phyloP scores from a whole-genome alignment of 768 basidiomycete genomes.

The Basidioascus undulatus region DNA sequence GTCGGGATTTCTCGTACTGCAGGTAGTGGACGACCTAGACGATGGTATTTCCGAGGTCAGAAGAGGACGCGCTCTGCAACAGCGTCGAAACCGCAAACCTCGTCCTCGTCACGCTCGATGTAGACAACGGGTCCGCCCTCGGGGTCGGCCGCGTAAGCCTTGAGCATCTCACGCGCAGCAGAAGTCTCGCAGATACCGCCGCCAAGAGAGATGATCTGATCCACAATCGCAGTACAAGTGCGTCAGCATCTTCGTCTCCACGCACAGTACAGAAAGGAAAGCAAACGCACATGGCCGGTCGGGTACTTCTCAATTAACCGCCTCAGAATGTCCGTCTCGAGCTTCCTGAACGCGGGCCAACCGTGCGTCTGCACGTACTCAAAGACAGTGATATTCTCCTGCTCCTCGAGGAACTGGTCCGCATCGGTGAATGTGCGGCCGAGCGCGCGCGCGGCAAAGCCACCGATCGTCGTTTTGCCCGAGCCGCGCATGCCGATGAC shows the following conservation, averaged over 20 bases:
- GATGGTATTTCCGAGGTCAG: too few species aligned
- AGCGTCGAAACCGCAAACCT: too few species aligned
- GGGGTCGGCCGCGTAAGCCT: conserved; percentile 31
- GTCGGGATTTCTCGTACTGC: conserved; percentile 45
- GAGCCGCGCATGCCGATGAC: conserved; percentile 92
- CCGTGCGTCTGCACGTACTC: conserved; percentile 59
- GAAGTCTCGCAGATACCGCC: conserved; percentile 83
- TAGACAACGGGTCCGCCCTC: conserved; percentile 52
- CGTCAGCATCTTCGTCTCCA: too few species aligned
- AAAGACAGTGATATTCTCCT: conserved; percentile 37
- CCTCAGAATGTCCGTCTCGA: conserved; percentile 43
- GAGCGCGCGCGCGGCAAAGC: conserved; percentile 45
- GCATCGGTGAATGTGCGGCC: conserved; percentile 62
- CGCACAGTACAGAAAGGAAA: too few species aligned
- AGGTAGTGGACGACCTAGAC: conserved; percentile 58
- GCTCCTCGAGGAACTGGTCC: conserved; percentile 47
- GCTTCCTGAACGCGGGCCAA: conserved; percentile 71
- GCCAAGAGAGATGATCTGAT: conserved; percentile 77
- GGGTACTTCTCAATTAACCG: conserved; percentile 36
- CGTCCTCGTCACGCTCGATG: conserved; percentile 48
- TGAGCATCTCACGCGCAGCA: conserved; percentile 43
- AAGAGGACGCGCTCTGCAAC: too few species aligned
- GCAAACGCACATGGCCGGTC: conserved; percentile 35
- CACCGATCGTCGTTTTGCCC: conserved; percentile 75
- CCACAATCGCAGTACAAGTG: too few species aligned